Conservation (phyloP, 768 basidiomycete genomes). For the Epithele typhae region DNA sequence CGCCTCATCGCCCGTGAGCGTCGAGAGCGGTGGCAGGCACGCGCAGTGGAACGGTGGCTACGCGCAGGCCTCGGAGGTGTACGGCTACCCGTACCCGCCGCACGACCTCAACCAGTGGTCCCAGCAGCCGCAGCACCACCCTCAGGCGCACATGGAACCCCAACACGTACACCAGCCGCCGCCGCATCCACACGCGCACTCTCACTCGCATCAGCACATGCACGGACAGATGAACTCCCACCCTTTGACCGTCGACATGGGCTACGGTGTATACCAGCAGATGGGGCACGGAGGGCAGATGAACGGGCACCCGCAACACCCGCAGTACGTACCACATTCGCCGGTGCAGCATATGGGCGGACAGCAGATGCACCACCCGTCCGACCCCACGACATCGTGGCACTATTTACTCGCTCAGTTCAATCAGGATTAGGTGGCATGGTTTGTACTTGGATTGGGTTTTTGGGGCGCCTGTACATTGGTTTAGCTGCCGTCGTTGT, state of each 20-base stretch:
- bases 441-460: too few species aligned
- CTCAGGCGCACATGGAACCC: background rate
- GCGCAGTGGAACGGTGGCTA: constrained; percentile 4
- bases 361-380: constrained; percentile 4
- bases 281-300: background rate
- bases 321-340: constrained; percentile 5
- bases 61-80: constrained; percentile 4
- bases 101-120: constrained; percentile 7
- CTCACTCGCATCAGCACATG: background rate
- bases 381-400: constrained; percentile 24
- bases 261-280: constrained; percentile 8
- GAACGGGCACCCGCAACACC: background rate
- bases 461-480: too few species aligned
- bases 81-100: constrained; percentile 10
- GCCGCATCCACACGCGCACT: background rate
- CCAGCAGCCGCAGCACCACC: background rate
- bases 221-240: constrained; percentile 16
- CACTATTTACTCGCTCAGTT: constrained; percentile 23
- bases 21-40: background rate
- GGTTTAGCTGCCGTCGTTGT: too few species aligned
- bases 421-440: constrained; percentile 16
- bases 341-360: too few species aligned
- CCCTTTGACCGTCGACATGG: constrained; percentile 18
- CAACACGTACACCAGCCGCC: too few species aligned
- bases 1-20: background rate